Evolutionary conservation across 371 early-diverging fungal genomes (phyloP).

Genomic region (Mortierella sp.): DNA sequence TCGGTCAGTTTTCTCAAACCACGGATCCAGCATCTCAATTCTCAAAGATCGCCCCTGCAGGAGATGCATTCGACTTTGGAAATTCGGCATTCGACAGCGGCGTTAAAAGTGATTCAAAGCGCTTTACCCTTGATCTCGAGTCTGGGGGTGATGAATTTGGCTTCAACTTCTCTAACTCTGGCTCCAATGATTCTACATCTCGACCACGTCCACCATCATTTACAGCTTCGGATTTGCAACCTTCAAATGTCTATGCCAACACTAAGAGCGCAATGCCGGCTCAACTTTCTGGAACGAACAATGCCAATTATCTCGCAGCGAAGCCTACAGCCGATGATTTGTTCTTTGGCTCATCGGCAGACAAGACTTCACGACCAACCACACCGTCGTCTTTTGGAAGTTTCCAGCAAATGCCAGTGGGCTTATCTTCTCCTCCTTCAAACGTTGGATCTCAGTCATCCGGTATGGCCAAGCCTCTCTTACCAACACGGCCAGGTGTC

Average conservation of each 20-base stretch:
- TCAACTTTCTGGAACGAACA: slow-evolving; percentile 27
- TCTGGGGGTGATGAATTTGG: slow-evolving; percentile 37
- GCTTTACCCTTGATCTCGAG: slow-evolving; percentile 33
- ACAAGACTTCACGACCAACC: slow-evolving; percentile 11
- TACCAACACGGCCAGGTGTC: slow-evolving; percentile 12
- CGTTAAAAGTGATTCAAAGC: slow-evolving; percentile 16
- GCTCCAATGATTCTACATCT: background rate
- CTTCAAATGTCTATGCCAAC: background rate
- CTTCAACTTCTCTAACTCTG: slow-evolving; percentile 18
- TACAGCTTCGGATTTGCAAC: background rate
- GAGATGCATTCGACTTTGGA: slow-evolving; percentile 47
- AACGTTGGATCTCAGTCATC: slow-evolving; percentile 17
- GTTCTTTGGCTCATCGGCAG: slow-evolving; percentile 28
- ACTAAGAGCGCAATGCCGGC: slow-evolving; percentile 14
- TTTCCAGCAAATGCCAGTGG: slow-evolving; percentile 14
- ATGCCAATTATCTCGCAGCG: background rate
- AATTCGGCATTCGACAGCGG: slow-evolving; percentile 5
- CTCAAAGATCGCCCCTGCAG: slow-evolving; percentile 30
- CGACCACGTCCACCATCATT: slow-evolving; percentile 26
- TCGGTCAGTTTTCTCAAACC: slow-evolving; percentile 29
- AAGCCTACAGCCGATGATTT: slow-evolving; percentile 39
- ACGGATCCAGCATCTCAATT: slow-evolving; percentile 36
- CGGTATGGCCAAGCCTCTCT: slow-evolving; percentile 26
- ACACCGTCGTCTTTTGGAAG: slow-evolving; percentile 30
- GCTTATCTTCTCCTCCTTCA: slow-evolving; percentile 18